Percentiles rank a stretch among this genome's conserved stretches.
Evolutionary conservation across 352 stramenopile genomes (phyloP).

Genomic region (Peronospora farinosa): DNA sequence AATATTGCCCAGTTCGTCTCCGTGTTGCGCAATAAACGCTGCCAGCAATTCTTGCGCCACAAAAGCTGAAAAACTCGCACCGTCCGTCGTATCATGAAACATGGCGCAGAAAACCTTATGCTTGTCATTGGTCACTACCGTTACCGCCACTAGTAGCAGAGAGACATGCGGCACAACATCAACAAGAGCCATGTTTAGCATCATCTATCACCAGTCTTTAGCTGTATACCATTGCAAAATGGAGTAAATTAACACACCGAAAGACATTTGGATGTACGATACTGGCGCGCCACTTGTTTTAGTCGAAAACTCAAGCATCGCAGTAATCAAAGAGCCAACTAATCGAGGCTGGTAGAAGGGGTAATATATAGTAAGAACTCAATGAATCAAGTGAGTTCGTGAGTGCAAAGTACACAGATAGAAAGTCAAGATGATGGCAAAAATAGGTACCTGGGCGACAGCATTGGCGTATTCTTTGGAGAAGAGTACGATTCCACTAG

Average conservation of each 20-base stretch:
- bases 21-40: conserved; percentile 77
- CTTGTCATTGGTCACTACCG: conserved; percentile 82
- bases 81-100: conserved; percentile 84
- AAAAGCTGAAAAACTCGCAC: conserved; percentile 76
- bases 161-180: conserved; percentile 3
- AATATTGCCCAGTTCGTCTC: conserved; percentile 65
- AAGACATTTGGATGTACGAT: conserved; percentile 87
- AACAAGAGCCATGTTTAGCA: not conserved
- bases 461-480: conserved; percentile 88
- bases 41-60: conserved; percentile 84
- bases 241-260: conserved; percentile 33
- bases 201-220: not conserved
- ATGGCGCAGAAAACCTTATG: conserved; percentile 89
- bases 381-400: conserved; percentile 1
- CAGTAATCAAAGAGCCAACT: conserved; percentile 86
- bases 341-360: conserved; percentile 56
- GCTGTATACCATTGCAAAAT: conserved; percentile 1
- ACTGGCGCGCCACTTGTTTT: conserved; percentile 87
- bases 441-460: conserved; percentile 57
- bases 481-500: conserved; percentile 90
- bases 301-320: conserved; percentile 88
- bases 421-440: not conserved
- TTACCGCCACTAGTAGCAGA: conserved; percentile 66
- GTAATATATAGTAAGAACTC: conserved; percentile 8
- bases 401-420: conserved; percentile 5